Conservation (phyloP, 305 asterid genomes). For the Fraxinus ornus region DNA sequence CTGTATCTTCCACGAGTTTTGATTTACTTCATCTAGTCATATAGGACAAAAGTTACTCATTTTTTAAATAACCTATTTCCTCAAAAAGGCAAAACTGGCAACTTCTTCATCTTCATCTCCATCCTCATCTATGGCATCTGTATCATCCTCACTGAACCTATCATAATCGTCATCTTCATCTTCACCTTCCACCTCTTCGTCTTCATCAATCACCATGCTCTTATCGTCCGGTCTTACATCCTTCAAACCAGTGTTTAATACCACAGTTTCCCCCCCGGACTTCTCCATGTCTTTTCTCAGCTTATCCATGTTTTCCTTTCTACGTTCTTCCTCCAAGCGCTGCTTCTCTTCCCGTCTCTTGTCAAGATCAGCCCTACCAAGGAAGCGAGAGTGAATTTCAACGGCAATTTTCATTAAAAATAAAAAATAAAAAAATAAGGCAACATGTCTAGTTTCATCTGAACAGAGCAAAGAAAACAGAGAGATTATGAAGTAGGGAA, state of each 20-base stretch:
- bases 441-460: background rate
- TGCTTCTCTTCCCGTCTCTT: slow-evolving; percentile 77
- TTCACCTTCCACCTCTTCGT: slow-evolving; percentile 41
- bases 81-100: slow-evolving; percentile 47
- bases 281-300: slow-evolving; percentile 84
- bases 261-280: slow-evolving; percentile 70
- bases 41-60: background rate
- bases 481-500: background rate
- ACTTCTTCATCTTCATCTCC: slow-evolving; percentile 47
- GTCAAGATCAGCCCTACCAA: slow-evolving; percentile 66
- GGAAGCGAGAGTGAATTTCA: slow-evolving; percentile 9
- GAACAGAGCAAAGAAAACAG: background rate
- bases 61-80: background rate
- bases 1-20: background rate
- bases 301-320: slow-evolving; percentile 70
- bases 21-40: background rate
- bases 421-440: background rate
- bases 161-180: slow-evolving; percentile 35
- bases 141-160: slow-evolving; percentile 38
- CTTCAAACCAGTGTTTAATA: slow-evolving; percentile 80
- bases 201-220: slow-evolving; percentile 48
- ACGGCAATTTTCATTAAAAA: slow-evolving; percentile 11
- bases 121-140: slow-evolving; percentile 32
- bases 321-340: slow-evolving; percentile 72
- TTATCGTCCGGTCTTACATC: slow-evolving; percentile 32